Conservation (phyloP, 768 basidiomycete species). For the Leccinum disarticulatum region DNA sequence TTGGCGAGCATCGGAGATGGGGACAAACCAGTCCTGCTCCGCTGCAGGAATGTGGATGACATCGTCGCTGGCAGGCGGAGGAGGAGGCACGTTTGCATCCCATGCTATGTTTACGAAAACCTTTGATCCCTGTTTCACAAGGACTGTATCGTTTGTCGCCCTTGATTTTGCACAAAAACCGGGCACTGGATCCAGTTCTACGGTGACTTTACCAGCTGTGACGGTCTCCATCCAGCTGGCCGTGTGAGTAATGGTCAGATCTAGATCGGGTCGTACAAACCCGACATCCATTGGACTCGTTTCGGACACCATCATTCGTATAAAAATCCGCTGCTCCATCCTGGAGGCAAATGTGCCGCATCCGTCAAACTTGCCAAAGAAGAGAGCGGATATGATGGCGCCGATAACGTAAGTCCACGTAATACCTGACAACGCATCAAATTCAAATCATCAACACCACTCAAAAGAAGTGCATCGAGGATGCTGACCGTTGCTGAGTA, state of each 20-base stretch:
- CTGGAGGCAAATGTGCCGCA: no score
- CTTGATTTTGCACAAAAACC: conserved; percentile 73
- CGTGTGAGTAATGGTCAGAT: conserved; percentile 7
- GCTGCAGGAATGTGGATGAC: conserved; percentile 50
- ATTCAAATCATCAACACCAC: no score
- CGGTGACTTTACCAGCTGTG: conserved; percentile 18
- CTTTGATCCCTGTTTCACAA: conserved; percentile 52
- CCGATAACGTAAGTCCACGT: no score
- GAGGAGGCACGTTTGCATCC: conserved; percentile 66
- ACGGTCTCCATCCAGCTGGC: conserved; percentile 19
- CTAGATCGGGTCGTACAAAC: neutral
- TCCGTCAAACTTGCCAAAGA: no score
- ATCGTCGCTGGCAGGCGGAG: conserved; percentile 60
- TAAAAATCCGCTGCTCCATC: conserved; percentile 29
- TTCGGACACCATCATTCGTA: conserved; percentile 11
- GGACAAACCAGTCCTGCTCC: conserved; percentile 57
- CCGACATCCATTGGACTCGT: neutral
- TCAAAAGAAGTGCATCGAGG: no score
- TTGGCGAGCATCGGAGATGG: conserved; percentile 60
- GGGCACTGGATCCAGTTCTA: conserved; percentile 54
- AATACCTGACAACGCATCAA: no score
- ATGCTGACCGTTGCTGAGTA: no score
- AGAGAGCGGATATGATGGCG: no score
- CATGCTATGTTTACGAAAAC: conserved; percentile 76
- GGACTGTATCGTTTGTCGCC: conserved; percentile 36